Percentiles rank a stretch among this genome's conserved stretches.
phyloP scores from a whole-genome alignment of 192 early-diverging fungal species.

The Backusella tuberculispora region DNA sequence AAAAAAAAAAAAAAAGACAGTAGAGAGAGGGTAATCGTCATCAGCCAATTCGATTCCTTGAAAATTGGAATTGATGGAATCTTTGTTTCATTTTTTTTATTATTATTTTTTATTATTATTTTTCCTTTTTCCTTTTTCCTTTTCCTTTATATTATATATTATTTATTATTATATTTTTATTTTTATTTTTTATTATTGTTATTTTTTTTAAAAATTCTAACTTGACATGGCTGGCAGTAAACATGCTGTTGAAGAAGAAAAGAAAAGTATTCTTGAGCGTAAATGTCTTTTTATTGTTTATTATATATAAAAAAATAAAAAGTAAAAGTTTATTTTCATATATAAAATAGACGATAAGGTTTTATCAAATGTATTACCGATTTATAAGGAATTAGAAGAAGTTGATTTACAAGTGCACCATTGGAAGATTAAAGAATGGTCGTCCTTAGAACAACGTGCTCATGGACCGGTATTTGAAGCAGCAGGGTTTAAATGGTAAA shows the following conservation, averaged over 20 bases:
- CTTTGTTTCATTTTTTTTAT: constrained; percentile 4
- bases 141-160: neutral
- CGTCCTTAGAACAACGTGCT: neutral
- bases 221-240: constrained; percentile 11
- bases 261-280: neutral
- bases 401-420: constrained; percentile 21
- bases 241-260: constrained; percentile 3
- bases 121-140: neutral
- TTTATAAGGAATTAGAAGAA: constrained; percentile 16
- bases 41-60: neutral
- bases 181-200: no score
- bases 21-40: neutral
- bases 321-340: no score
- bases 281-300: neutral
- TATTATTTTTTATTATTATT: neutral
- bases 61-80: neutral
- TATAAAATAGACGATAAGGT: constrained; percentile 2
- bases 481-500: constrained; percentile 26
- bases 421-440: constrained; percentile 28
- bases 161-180: neutral
- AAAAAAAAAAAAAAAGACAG: neutral
- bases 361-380: neutral
- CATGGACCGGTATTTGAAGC: constrained; percentile 27
- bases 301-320: no score
- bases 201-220: neutral